Base-by-base conservation (phyloP, 306 rosid genomes). In the Begonia loranthoides region DNA sequence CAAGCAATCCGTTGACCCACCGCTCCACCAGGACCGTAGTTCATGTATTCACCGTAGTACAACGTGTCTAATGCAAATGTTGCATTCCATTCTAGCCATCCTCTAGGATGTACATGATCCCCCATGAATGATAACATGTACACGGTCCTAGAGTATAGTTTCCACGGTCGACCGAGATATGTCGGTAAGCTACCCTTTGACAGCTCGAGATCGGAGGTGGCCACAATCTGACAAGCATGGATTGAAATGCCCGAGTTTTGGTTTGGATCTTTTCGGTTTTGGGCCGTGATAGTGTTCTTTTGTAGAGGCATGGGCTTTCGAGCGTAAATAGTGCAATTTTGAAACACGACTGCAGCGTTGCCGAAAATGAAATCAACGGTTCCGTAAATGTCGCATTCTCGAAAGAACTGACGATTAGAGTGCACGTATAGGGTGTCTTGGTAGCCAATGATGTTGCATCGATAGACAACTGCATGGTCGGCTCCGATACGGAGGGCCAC, bases 21-120 rank as follows among this genome's bases (percentile, higher is more conserved):
- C 0, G 96, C 96, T 3, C 82, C 93, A 41, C 99, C 96, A 3
- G 95, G 99, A 15, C 99, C 99, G 41, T 9, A 72, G 45, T 92
- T 92, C 96, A 92, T 86, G 69, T 92, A 92, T 28, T 92, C 99
- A 2, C 96, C 99, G n/a, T 86, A 92, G 38, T 92, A 92, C 10
- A 76, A 56, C 0, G 86, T 80, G 57, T 92, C 87, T 1, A 92
- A 53, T 0, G 99, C 79, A 14, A 79, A 80, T 6, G 57, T 55
- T 1, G 74, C 6, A 24, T 83, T 78, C 99, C 99, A 92, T 61
- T 92, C 99, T 0, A 92, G 56, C 99, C 99, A 92, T 5, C 99
- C 99, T 54, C 69, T 90, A 51, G 93, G 93, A 15, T 73, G 61
- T 5, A 92, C 49, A 63, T 92, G 99, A 49, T 81, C 83, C 0